phyloP scores from a whole-genome alignment of 495 filamentous ascomycete species.

The Penicillium psychrofluorescens region DNA sequence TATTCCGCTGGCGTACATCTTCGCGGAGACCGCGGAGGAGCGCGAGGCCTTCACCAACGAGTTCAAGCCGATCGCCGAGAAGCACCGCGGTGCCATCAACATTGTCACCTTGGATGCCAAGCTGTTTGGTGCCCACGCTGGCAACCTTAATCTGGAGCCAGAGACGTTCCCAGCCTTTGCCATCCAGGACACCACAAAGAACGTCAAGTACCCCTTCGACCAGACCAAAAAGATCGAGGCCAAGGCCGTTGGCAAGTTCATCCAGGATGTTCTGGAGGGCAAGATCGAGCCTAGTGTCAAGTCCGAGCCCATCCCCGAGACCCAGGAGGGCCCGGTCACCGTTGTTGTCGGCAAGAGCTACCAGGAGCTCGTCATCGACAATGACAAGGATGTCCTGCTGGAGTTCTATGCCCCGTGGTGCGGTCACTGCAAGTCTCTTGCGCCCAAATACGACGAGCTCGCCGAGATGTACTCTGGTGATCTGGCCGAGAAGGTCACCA shows the following conservation, averaged over 20 bases:
- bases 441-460: conserved; percentile 75
- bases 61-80: conserved; percentile 47
- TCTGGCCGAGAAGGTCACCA: conserved; percentile 72
- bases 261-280: conserved; percentile 79
- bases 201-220: conserved; percentile 93
- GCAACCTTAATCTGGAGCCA: conserved; percentile 94
- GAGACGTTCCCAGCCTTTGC: conserved; percentile 95
- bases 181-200: conserved; percentile 93
- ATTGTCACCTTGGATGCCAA: conserved; percentile 97
- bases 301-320: conserved; percentile 95
- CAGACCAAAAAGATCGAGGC: conserved; percentile 73
- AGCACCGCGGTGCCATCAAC: conserved; percentile 77
- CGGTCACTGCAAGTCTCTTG: conserved; percentile 94
- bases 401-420: conserved; percentile 99
- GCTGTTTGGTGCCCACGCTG: conserved; percentile 88
- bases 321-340: conserved; percentile 80
- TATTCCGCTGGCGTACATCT: conserved; percentile 94
- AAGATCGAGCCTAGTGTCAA: conserved; percentile 95
- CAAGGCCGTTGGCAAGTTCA: conserved; percentile 73
- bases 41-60: conserved; percentile 66
- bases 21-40: conserved; percentile 88
- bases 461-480: conserved; percentile 69
- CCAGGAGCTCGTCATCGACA: conserved; percentile 84
- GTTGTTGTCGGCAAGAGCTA: conserved; percentile 93
- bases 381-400: conserved; percentile 92